Percentiles rank a stretch among this genome's conserved stretches.
Conservation (phyloP, 2,329 filamentous ascomycete species). For the Aspergillus thermomutatus region DNA sequence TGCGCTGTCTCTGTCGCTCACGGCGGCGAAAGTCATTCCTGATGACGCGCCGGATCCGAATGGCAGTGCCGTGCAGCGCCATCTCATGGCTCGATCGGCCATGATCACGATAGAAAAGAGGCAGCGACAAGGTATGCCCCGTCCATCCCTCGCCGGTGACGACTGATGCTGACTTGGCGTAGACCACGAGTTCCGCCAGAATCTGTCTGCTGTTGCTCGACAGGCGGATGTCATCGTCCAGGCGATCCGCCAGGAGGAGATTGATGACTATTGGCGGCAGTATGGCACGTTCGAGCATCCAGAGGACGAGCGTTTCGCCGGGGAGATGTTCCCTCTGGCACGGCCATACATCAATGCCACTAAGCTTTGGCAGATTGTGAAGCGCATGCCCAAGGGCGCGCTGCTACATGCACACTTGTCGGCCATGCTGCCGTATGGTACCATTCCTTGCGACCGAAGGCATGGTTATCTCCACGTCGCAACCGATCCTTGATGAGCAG, state of each 20-base stretch:
- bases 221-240: constrained; percentile 62
- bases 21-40: not conserved
- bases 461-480: constrained; percentile 63
- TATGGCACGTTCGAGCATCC: constrained; percentile 7
- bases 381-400: constrained; percentile 77
- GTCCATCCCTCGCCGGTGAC: not conserved
- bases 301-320: constrained; percentile 48
- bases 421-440: constrained; percentile 83
- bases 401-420: constrained; percentile 72
- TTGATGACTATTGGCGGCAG: constrained; percentile 17
- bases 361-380: constrained; percentile 79
- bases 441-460: constrained; percentile 66
- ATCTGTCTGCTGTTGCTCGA: constrained; percentile 68
- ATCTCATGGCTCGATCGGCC: constrained; percentile 67
- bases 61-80: constrained; percentile 53
- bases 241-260: constrained; percentile 18
- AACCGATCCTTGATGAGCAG: constrained; percentile 51
- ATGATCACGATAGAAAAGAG: constrained; percentile 76
- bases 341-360: constrained; percentile 81
- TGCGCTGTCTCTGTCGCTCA: not conserved
- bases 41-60: constrained; percentile 4
- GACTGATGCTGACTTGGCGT: not conserved
- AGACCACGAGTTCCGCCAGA: constrained; percentile 24
- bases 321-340: constrained; percentile 88
- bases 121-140: constrained; percentile 66